A percentile compares a stretch with the other conserved stretches of the same genome.
Conservation (phyloP, 768 basidiomycete genomes). For the Ramaria sp. region DNA sequence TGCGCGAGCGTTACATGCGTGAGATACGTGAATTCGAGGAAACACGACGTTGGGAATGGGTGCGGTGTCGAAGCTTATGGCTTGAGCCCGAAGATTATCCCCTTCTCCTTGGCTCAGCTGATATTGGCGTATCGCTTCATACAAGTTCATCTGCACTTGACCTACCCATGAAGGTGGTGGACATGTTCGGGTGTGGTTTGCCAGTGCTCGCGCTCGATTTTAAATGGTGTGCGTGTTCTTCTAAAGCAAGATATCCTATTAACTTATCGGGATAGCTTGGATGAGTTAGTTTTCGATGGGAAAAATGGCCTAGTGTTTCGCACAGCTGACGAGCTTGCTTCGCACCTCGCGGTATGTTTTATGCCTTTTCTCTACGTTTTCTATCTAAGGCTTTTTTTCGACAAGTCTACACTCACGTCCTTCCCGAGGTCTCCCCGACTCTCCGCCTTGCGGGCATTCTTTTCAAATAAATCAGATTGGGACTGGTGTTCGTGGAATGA, state of each 20-base stretch:
- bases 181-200: slow-evolving; percentile 96
- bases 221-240: slow-evolving; percentile 47
- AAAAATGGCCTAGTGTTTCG: slow-evolving; percentile 78
- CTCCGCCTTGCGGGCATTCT: slow-evolving; percentile 34
- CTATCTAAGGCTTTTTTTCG: background rate
- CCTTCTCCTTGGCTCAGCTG: slow-evolving; percentile 75
- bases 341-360: slow-evolving; percentile 53
- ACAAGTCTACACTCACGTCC: slow-evolving; percentile 43
- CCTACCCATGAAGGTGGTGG: slow-evolving; percentile 97
- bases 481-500: slow-evolving; percentile 76
- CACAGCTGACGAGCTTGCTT: slow-evolving; percentile 53
- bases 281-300: slow-evolving; percentile 78
- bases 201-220: slow-evolving; percentile 90
- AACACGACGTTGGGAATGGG: slow-evolving; percentile 53
- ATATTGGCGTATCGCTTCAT: slow-evolving; percentile 87
- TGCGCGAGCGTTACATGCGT: slow-evolving; percentile 63
- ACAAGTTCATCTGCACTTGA: slow-evolving; percentile 84
- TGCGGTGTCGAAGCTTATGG: slow-evolving; percentile 77
- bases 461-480: slow-evolving; percentile 23
- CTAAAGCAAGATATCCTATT: background rate
- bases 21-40: slow-evolving; percentile 49
- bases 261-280: slow-evolving; percentile 37
- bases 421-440: slow-evolving; percentile 53
- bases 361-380: background rate
- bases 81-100: slow-evolving; percentile 88